Percentiles rank a stretch among this genome's conserved stretches.
These are phyloP conservation scores for Thermomucor indicae-seudaticae DNA, from an alignment of 371 early-diverging fungal genomes.

Conservation along the genomic window DNA sequence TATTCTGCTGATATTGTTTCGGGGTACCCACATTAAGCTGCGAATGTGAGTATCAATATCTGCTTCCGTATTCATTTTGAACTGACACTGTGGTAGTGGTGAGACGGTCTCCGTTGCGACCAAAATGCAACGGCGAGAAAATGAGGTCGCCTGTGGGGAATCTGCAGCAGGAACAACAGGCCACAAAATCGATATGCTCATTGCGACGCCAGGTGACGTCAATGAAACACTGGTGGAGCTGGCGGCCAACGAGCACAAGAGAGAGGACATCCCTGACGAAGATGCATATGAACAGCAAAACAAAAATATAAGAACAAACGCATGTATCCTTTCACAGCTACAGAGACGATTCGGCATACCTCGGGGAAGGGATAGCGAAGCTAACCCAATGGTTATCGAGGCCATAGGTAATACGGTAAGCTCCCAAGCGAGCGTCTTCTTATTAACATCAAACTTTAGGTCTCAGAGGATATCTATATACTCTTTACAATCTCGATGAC, in stretches of 20 bases:
- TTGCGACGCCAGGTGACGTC: background rate
- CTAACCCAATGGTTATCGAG: background rate
- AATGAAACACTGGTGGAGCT: background rate
- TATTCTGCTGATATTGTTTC: background rate
- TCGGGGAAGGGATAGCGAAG: background rate
- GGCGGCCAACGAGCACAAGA: background rate
- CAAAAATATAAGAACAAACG: background rate
- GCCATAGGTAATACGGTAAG: background rate
- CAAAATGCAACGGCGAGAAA: background rate
- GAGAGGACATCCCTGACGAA: background rate
- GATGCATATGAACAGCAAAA: background rate
- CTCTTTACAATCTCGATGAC: background rate
- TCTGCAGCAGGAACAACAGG: background rate
- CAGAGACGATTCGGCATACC: background rate
- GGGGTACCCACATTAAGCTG: background rate
- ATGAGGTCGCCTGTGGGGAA: background rate
- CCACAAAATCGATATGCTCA: background rate
- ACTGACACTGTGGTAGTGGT: background rate
- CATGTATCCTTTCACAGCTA: background rate
- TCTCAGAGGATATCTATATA: background rate
- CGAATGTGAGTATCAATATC: background rate
- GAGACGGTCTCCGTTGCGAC: background rate
- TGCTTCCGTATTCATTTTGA: background rate
- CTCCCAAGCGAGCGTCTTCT: background rate
- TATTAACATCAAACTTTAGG: background rate